Evolutionary conservation across 176 grass and related monocot genomes (phyloP), one percentile per base, ranked within the genome.

Genomic region (Aegilops bicornis): DNA sequence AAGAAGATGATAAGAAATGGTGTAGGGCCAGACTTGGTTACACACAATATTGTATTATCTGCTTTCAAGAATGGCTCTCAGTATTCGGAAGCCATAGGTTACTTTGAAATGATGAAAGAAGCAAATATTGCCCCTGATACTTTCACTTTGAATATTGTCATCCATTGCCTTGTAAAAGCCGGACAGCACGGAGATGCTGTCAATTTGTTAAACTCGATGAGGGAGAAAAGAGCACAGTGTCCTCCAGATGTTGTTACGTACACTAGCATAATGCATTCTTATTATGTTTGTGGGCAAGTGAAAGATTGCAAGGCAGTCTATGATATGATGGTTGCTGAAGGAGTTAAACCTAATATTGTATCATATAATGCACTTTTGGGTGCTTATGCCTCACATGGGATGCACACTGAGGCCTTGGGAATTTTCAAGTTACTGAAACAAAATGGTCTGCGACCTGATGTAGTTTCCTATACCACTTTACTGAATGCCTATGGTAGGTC

Each of bases 1-100:
- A 95, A 94, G 88, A 87, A 95, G 86, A 98, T 98, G 96, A 94
- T 91, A 73, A 92, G 93, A 92, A 98, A 98, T 92, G 93, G 96
- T 90, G 92, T 98, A 67, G 96, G 96, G 12, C 96, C 96, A 48
- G 93, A 98, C 90, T 89, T 98, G 86, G 69, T 98, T 80, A 98
- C 96, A 9, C 96, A 98, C 79, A 95, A 98, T 82, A 95, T 93
- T 89, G 78, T 98, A n/a, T 92, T 98, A 86, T 95, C 93, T 67
- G 89, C 93, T 88, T 92, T 98, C 56, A 98, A 95, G 88, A 98
- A 89, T 90, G 96, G 90, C 54, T 80, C 82, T 78, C 90, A 92
- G 83, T 93, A 91, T 80, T 89, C 86, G n/a, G 94, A 93, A 95
- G 93, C 91, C 27, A 81, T 94, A 74, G 77, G 91, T 85, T 98